Conservation (phyloP, 2,329 filamentous ascomycete genomes). For the Periconia sp. region DNA sequence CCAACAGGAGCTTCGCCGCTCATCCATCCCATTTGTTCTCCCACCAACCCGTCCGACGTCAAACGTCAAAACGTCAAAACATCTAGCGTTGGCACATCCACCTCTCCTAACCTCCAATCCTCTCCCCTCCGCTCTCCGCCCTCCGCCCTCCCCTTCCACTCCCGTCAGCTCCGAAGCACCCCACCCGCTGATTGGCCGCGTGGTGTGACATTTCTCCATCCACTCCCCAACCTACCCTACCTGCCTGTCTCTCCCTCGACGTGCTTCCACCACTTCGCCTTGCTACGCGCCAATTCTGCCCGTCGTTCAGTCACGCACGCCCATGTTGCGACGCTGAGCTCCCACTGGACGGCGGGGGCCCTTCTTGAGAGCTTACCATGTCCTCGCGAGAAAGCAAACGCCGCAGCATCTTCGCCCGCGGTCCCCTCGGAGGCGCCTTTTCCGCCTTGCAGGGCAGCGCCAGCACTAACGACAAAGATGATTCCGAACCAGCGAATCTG, state of each 20-base stretch:
- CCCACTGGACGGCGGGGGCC: constrained; percentile 32
- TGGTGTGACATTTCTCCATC: constrained; percentile 5
- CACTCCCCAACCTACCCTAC: too few relatives aligned
- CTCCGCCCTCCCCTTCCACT: background rate
- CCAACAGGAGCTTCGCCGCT: too few relatives aligned
- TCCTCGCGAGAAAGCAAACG: constrained; percentile 35
- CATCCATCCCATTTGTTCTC: too few relatives aligned
- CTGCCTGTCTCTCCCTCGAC: background rate
- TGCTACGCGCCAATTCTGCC: constrained; percentile 3
- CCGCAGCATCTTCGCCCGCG: constrained; percentile 40
- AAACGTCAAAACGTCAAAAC: too few relatives aligned
- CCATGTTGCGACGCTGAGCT: constrained; percentile 24
- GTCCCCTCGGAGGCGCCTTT: constrained; percentile 32
- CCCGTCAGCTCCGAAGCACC: background rate
- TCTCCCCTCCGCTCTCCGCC: too few relatives aligned
- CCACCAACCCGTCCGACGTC: too few relatives aligned
- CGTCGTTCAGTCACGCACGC: background rate
- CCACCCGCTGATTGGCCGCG: constrained; percentile 14
- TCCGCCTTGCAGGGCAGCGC: background rate
- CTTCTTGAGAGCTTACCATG: constrained; percentile 29
- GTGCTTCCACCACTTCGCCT: constrained; percentile 1
- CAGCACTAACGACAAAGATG: constrained; percentile 24
- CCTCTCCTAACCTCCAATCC: too few relatives aligned
- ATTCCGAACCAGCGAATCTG: constrained; percentile 37
- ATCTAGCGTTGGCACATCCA: too few relatives aligned